phyloP scores from a whole-genome alignment of 2,329 filamentous ascomycete species.

The Davidsoniella virescens region DNA sequence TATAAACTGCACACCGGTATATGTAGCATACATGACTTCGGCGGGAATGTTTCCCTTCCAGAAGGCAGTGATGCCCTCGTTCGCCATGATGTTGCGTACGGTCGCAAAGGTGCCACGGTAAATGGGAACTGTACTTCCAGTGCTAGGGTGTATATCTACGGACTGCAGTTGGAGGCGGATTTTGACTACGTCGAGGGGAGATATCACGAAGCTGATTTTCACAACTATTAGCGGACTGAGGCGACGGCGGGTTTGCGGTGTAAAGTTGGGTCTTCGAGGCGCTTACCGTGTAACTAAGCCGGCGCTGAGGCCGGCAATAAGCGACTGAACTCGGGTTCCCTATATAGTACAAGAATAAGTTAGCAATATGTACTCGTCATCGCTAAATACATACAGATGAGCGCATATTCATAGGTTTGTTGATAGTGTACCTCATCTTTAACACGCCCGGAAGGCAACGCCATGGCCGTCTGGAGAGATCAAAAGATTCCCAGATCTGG shows the following conservation, averaged over 20 bases:
- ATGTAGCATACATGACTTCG: constrained; percentile 84
- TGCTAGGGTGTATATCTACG: constrained; percentile 2
- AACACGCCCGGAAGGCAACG: constrained; percentile 5
- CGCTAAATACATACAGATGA: neutral
- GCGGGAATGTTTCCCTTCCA: constrained; percentile 98
- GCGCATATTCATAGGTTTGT: neutral
- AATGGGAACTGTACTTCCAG: constrained; percentile 16
- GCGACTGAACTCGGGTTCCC: constrained; percentile 41
- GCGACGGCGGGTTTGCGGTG: neutral
- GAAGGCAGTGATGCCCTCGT: constrained; percentile 72
- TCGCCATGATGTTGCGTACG: constrained; percentile 54
- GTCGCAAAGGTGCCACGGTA: constrained; percentile 69
- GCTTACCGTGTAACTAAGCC: constrained; percentile 72
- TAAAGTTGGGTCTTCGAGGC: neutral
- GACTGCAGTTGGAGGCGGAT: constrained; percentile 85
- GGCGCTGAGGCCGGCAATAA: constrained; percentile 44
- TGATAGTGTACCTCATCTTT: constrained; percentile 13
- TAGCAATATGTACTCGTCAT: neutral
- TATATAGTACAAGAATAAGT: constrained; percentile 16
- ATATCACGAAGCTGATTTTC: constrained; percentile 61
- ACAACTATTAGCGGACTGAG: neutral
- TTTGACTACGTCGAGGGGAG: constrained; percentile 93
- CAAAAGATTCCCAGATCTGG: no score
- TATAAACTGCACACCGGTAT: constrained; percentile 79
- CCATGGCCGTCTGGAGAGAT: neutral